Conservation (phyloP, 2,329 filamentous ascomycete species). For the Botrytis elliptica region DNA sequence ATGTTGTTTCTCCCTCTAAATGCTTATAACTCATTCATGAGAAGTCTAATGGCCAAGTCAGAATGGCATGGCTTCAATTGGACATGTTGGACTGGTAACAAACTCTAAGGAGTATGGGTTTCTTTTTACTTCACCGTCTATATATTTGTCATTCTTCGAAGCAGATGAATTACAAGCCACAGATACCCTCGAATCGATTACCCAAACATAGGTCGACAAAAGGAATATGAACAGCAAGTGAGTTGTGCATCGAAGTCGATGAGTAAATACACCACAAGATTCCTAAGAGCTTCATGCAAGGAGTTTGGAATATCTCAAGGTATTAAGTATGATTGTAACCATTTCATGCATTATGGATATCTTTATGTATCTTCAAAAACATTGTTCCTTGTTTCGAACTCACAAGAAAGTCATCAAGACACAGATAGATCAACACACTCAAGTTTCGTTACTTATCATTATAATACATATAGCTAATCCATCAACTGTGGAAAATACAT, state of each 20-base stretch:
- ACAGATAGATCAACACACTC: neutral
- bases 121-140: neutral
- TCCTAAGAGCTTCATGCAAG: neutral
- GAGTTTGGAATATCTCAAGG: neutral
- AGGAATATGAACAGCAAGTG: neutral
- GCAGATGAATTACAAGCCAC: too few species aligned
- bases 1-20: too few species aligned
- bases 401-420: neutral
- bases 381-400: neutral
- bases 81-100: neutral
- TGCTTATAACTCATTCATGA: neutral
- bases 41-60: neutral
- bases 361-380: neutral
- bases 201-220: accelerated
- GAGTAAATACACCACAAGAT: neutral
- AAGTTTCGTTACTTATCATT: neutral
- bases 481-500: neutral
- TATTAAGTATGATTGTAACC: too few species aligned
- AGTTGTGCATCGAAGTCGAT: neutral
- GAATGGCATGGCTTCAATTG: neutral
- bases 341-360: too few species aligned
- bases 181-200: too few species aligned
- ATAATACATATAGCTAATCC: neutral
- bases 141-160: neutral
- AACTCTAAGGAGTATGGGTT: too few species aligned